phyloP scores from a whole-genome alignment of 2,329 filamentous ascomycete species.

The Aureobasidium sp. region DNA sequence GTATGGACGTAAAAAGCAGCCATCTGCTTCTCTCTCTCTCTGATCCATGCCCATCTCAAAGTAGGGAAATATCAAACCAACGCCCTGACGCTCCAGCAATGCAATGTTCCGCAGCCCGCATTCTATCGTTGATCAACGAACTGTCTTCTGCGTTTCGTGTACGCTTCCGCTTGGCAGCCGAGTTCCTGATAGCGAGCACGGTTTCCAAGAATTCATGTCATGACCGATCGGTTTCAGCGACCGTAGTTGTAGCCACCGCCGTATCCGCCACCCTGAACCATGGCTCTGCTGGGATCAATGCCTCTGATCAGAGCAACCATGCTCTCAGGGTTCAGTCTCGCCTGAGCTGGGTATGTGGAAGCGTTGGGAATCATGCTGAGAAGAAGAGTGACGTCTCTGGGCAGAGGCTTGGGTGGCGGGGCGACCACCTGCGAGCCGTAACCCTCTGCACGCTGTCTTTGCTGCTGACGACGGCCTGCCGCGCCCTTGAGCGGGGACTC shows the following conservation, averaged over 20 bases:
- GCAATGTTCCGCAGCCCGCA: background rate
- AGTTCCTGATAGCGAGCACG: background rate
- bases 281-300: slow-evolving; percentile 42
- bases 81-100: slow-evolving; percentile 1
- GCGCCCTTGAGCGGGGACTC: slow-evolving; percentile 89
- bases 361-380: slow-evolving; percentile 67
- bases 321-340: slow-evolving; percentile 59
- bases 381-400: slow-evolving; percentile 29
- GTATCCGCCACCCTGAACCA: slow-evolving; percentile 10
- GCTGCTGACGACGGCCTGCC: slow-evolving; percentile 77
- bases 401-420: slow-evolving; percentile 17
- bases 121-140: background rate
- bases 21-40: background rate
- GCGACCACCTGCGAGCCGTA: slow-evolving; percentile 12
- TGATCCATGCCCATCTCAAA: background rate
- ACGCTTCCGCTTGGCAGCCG: background rate
- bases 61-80: background rate
- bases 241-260: slow-evolving; percentile 7
- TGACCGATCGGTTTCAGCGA: background rate
- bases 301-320: slow-evolving; percentile 66
- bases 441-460: slow-evolving; percentile 33
- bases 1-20: background rate
- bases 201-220: background rate
- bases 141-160: background rate
- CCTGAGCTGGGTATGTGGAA: slow-evolving; percentile 57